These are phyloP conservation scores for Helicostylum pulchrum DNA, from an alignment of 192 early-diverging fungal species.

Conservation along the genomic window DNA sequence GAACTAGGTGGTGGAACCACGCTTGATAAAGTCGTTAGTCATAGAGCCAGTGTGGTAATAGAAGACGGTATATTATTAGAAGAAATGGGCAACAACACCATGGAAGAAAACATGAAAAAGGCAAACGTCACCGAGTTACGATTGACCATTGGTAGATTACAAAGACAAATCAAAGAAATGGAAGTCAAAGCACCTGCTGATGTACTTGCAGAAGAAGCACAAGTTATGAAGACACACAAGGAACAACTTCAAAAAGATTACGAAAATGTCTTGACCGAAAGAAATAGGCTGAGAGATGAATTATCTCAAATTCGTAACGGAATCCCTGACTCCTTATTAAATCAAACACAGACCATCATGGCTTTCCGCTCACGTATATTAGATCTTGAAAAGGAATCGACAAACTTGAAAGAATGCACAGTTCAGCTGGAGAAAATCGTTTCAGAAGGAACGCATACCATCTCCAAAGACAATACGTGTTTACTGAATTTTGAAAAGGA, in stretches of 20 bases:
- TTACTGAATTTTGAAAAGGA: constrained; percentile 24
- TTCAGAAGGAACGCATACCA: constrained; percentile 24
- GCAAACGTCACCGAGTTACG: constrained; percentile 32
- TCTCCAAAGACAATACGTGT: constrained; percentile 40
- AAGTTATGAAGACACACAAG: constrained; percentile 14
- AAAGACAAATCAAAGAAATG: constrained; percentile 34
- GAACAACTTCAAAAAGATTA: constrained; percentile 27
- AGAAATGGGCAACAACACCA: constrained; percentile 7
- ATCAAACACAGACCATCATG: constrained; percentile 36
- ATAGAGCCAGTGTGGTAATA: constrained; percentile 24
- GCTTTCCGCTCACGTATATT: constrained; percentile 33
- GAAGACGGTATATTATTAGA: constrained; percentile 16
- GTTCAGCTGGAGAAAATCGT: constrained; percentile 22
- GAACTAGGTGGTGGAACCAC: constrained; percentile 59
- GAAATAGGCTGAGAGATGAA: constrained; percentile 24
- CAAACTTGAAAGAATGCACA: constrained; percentile 30
- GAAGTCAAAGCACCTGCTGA: constrained; percentile 14
- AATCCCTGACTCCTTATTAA: constrained; percentile 33
- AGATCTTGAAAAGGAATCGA: constrained; percentile 36
- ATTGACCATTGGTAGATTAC: constrained; percentile 28
- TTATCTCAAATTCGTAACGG: constrained; percentile 32
- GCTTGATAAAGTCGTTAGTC: constrained; percentile 20
- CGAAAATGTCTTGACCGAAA: constrained; percentile 12
- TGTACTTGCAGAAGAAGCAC: constrained; percentile 7
- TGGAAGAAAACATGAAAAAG: constrained; percentile 35